Conservation (phyloP, 164 flowering plant genomes). For the Saururus chinensis region DNA sequence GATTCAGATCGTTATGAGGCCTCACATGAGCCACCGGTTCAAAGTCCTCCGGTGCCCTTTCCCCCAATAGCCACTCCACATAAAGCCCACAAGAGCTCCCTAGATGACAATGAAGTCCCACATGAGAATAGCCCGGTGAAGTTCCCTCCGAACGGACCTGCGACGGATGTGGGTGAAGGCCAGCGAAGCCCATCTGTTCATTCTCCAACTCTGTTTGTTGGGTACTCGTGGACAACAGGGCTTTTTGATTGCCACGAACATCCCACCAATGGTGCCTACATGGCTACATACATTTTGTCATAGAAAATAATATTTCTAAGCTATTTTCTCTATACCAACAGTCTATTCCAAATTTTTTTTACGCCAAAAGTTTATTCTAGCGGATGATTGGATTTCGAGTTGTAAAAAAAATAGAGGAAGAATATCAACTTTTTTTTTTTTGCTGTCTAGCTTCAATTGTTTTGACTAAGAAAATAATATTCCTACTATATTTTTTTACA, state of each 20-base stretch:
- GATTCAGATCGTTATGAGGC: background rate
- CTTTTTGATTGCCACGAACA: conserved; percentile 32
- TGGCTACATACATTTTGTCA: too few species aligned
- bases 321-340: too few species aligned
- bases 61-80: background rate
- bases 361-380: too few species aligned
- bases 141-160: background rate
- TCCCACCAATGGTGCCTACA: conserved; percentile 24
- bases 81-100: background rate
- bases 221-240: conserved; percentile 32
- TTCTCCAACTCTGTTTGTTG: background rate
- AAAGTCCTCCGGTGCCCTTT: conserved; percentile 1
- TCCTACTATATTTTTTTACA: too few species aligned
- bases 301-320: too few species aligned
- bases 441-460: too few species aligned
- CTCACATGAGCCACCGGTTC: background rate
- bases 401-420: too few species aligned
- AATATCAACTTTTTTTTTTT: too few species aligned
- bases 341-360: too few species aligned
- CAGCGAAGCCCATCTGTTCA: background rate
- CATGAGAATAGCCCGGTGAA: background rate
- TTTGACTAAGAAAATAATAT: too few species aligned
- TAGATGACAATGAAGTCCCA: background rate
- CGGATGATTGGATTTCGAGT: too few species aligned
- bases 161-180: background rate